Conservation (phyloP, 1,139 yeast species). For the Arxiozyma slooffiae region DNA sequence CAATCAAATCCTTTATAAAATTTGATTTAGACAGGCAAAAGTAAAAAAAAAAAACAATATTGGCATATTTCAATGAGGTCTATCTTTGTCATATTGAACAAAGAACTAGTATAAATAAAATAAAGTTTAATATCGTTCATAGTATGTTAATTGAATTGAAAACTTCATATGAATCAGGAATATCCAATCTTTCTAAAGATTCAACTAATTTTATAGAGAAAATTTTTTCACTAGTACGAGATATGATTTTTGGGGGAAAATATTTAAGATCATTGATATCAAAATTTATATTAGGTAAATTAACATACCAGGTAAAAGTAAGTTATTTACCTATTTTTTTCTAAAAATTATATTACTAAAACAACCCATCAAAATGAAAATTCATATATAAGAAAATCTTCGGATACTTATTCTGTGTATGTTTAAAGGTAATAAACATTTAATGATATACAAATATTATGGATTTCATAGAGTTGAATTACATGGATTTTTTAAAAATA, state of each 20-base stretch:
- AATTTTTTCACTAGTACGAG: constrained; percentile 72
- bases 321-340: constrained; percentile 91
- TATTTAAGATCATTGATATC: constrained; percentile 85
- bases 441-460: constrained; percentile 82
- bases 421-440: constrained; percentile 76
- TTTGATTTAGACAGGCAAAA: no score
- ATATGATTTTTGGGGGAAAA: constrained; percentile 66
- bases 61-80: not conserved
- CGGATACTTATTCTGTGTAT: constrained; percentile 68
- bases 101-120: constrained; percentile 81
- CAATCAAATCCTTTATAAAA: not conserved
- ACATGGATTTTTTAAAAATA: constrained; percentile 45
- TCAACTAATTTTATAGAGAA: constrained; percentile 33
- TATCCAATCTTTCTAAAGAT: not conserved
- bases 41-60: no score
- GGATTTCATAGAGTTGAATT: constrained; percentile 88
- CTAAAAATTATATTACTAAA: constrained; percentile 88
- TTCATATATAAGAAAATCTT: constrained; percentile 60
- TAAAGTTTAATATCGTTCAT: constrained; percentile 84
- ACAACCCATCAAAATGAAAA: constrained; percentile 92
- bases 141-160: constrained; percentile 95
- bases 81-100: constrained; percentile 43
- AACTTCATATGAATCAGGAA: constrained; percentile 32
- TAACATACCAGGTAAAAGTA: constrained; percentile 94
- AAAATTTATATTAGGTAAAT: constrained; percentile 78